Evolutionary conservation across 345 rosid species (phyloP).

Genomic region (Brassica incana): DNA sequence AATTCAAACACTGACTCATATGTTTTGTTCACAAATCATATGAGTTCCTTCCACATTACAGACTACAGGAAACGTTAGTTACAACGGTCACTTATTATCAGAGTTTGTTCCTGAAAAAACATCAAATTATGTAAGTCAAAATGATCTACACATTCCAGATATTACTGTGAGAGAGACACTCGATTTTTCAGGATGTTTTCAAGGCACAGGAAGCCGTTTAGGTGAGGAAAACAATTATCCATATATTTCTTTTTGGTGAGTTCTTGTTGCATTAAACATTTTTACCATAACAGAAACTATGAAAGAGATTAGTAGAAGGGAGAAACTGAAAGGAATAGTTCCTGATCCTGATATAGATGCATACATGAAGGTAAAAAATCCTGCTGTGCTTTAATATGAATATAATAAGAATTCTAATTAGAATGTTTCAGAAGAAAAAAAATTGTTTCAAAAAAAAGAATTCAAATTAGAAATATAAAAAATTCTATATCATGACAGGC

Average conservation of each 20-base stretch:
- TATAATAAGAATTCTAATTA: neutral
- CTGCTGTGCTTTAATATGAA: neutral
- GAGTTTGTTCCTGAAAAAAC: conserved; percentile 47
- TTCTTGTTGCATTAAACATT: neutral
- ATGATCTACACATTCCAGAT: conserved; percentile 73
- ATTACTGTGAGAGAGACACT: conserved; percentile 80
- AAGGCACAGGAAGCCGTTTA: conserved; percentile 50
- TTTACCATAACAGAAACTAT: neutral
- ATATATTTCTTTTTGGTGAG: neutral
- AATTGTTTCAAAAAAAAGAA: neutral
- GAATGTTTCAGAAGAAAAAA: too few species aligned
- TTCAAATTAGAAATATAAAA: neutral
- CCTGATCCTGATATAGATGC: conserved; percentile 40
- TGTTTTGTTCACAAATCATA: neutral
- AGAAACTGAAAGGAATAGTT: conserved; percentile 27
- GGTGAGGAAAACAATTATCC: neutral
- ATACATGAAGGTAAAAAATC: conserved; percentile 32
- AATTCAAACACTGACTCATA: neutral
- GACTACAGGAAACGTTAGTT: conserved; percentile 42
- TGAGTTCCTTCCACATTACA: conserved; percentile 4
- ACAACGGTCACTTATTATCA: conserved; percentile 54
- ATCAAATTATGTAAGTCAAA: conserved; percentile 57
- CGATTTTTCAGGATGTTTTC: conserved; percentile 80
- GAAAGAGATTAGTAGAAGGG: conserved; percentile 23
- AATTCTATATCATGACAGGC: conserved; percentile 34